Percentiles rank a stretch among this genome's conserved stretches.
These are phyloP conservation scores for Jacaranda copaia DNA, from an alignment of 257 asterid species.

Conservation along the genomic window DNA sequence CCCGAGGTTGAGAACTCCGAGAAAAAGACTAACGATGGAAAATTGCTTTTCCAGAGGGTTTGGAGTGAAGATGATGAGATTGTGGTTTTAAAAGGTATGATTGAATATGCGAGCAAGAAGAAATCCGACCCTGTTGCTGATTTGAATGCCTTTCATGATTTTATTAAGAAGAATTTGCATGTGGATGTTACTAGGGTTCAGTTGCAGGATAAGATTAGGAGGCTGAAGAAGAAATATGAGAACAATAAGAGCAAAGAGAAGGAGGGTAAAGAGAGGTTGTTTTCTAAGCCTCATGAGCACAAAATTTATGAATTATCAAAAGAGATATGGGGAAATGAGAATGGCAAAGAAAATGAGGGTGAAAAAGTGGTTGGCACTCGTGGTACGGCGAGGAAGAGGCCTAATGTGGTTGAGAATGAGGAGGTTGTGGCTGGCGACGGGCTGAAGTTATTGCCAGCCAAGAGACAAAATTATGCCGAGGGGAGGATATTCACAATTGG, in stretches of 20 bases:
- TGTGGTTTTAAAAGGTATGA: constrained; percentile 57
- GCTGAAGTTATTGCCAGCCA: not conserved
- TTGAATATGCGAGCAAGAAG: constrained; percentile 47
- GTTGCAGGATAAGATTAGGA: constrained; percentile 63
- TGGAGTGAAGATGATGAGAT: constrained; percentile 78
- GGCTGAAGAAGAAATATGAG: constrained; percentile 56
- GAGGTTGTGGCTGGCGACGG: constrained; percentile 25
- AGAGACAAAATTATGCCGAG: constrained; percentile 31
- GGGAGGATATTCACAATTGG: constrained; percentile 50
- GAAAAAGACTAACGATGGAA: not conserved
- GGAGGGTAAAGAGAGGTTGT: constrained; percentile 46
- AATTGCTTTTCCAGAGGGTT: constrained; percentile 55
- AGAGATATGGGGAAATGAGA: constrained; percentile 57
- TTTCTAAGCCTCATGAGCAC: constrained; percentile 59
- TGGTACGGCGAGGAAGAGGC: constrained; percentile 36
- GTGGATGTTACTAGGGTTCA: constrained; percentile 52
- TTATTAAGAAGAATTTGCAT: constrained; percentile 53
- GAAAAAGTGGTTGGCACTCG: constrained; percentile 39
- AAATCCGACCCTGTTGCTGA: constrained; percentile 52
- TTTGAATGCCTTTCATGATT: constrained; percentile 55
- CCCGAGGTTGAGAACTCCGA: no score
- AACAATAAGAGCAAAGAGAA: constrained; percentile 52
- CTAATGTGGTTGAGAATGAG: constrained; percentile 29
- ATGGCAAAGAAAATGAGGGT: constrained; percentile 27
- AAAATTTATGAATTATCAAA: constrained; percentile 53